phyloP scores from a whole-genome alignment of 805 yeast genomes.

The Cyberlindnera petersonii region DNA sequence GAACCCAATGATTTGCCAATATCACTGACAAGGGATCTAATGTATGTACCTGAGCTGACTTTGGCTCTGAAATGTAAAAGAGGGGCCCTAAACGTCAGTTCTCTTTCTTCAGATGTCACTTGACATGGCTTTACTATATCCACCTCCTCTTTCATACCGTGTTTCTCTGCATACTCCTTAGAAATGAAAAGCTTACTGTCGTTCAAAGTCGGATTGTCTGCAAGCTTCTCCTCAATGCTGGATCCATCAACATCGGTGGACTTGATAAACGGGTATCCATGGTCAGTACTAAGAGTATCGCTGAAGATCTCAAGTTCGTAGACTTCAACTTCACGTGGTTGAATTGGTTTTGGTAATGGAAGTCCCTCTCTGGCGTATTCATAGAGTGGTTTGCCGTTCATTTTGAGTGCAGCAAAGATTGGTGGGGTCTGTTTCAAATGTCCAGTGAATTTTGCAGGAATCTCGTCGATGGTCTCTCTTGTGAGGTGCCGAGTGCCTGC shows the following conservation, averaged over 20 bases:
- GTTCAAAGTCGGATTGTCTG: slow-evolving; percentile 44
- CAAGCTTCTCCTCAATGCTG: slow-evolving; percentile 36
- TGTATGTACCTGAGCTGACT: slow-evolving; percentile 94
- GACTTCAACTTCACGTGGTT: slow-evolving; percentile 67
- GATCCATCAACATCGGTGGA: slow-evolving; percentile 54
- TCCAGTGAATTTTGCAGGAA: slow-evolving; percentile 71
- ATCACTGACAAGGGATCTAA: slow-evolving; percentile 86
- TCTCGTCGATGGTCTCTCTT: slow-evolving; percentile 43
- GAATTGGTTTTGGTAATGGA: slow-evolving; percentile 81
- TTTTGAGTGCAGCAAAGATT: slow-evolving; percentile 86
- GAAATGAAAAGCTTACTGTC: slow-evolving; percentile 62
- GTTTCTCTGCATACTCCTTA: slow-evolving; percentile 47
- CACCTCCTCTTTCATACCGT: slow-evolving; percentile 37
- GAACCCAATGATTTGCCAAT: slow-evolving; percentile 77
- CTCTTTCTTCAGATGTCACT: slow-evolving; percentile 31
- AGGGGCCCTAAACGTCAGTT: slow-evolving; percentile 53
- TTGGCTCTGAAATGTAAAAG: slow-evolving; percentile 66
- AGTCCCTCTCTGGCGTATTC: slow-evolving; percentile 89
- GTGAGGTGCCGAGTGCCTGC: slow-evolving; percentile 56
- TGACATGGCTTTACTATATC: slow-evolving; percentile 37
- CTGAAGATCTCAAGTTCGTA: slow-evolving; percentile 47
- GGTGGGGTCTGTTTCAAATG: slow-evolving; percentile 89
- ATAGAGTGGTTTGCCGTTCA: slow-evolving; percentile 90
- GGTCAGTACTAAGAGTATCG: slow-evolving; percentile 53
- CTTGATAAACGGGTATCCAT: slow-evolving; percentile 43